phyloP scores from a whole-genome alignment of 306 rosid genomes.

The Rubus parviflorus region DNA sequence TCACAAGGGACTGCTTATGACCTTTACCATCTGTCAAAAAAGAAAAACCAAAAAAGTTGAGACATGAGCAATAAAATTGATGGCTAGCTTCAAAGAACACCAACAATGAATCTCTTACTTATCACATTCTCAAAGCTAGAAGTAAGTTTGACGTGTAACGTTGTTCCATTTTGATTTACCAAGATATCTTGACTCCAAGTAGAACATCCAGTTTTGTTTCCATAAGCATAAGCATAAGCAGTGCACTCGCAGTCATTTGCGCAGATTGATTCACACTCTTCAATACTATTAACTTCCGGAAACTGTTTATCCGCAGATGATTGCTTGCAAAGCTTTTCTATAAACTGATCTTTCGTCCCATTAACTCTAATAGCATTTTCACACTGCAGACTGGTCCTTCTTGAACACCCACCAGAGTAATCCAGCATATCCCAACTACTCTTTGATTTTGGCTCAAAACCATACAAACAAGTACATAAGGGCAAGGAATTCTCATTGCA shows the following conservation, averaged over 20 bases:
- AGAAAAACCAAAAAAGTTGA: too few relatives aligned
- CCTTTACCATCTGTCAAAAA: background rate
- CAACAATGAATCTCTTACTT: conserved; percentile 34
- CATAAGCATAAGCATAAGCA: conserved; percentile 48
- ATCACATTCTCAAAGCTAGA: conserved; percentile 50
- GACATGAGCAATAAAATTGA: background rate
- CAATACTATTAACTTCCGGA: conserved; percentile 22
- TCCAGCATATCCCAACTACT: conserved; percentile 46
- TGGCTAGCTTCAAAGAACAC: background rate
- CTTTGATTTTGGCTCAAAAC: conserved; percentile 42
- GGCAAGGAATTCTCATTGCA: conserved; percentile 28
- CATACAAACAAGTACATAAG: conserved; percentile 49
- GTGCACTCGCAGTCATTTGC: conserved; percentile 51
- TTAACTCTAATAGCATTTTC: conserved; percentile 25
- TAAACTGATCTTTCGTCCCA: conserved; percentile 43
- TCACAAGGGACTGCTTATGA: background rate
- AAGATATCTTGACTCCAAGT: conserved; percentile 57
- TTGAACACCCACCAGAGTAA: conserved; percentile 45
- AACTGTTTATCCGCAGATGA: conserved; percentile 30
- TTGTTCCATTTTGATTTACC: conserved; percentile 35
- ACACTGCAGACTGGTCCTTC: conserved; percentile 36
- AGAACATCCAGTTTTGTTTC: conserved; percentile 44
- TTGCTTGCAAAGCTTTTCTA: conserved; percentile 21
- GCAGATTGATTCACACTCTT: conserved; percentile 53
- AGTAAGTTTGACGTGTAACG: conserved; percentile 55